Base-by-base conservation (phyloP, 2,329 filamentous ascomycete genomes). In the Pezizomycotina sp. region DNA sequence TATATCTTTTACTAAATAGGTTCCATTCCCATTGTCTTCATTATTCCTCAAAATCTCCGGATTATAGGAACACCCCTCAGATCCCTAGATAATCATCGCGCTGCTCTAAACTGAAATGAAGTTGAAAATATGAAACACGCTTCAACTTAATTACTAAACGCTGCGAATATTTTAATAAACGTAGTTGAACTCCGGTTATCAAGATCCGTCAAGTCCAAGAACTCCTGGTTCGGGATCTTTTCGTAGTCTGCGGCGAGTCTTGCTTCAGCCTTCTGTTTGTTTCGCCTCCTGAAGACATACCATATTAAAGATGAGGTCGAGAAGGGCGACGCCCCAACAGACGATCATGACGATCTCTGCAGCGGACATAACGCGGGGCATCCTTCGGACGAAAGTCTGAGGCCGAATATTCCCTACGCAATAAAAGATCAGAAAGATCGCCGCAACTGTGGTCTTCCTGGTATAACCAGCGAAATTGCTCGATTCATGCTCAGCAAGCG, bases 191-290 rank as follows among this genome's bases (percentile, higher is more conserved):
- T n/a, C n/a, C n/a, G 58, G 42, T 75, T 78, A 59, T 78, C 73
- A 36, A 61, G 57, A 50, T 78, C 74, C 3, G 72, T 77, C 45
- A 77, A 54, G 51, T 78, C 72, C 38, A 70, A 58, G 56, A 68
- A 77, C 60, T 77, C 74, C 54, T 77, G 71, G 43, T 77, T 75
- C 52, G 71, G 68, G 35, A 77, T 43, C 54, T 64, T 71, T 15
- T 61, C 59, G 52, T 78, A 78, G 2, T 60, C 65, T 0, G 69
- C 64, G 32, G 59, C 56, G 1, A 62, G 62, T 26, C 69, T 55
- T 10, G 68, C 49, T 5, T 50, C 49, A 0, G 61, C 67, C 57
- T 77, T 78, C 55, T 64, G 63, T 43, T 53, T 56, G 47, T 79
- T 79, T 57, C 74, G 62, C 13, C 54, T 53, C 7, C 58, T 56